Evolutionary conservation across 164 flowering plant genomes (phyloP).

Genomic region (Nymphaea colorata): DNA sequence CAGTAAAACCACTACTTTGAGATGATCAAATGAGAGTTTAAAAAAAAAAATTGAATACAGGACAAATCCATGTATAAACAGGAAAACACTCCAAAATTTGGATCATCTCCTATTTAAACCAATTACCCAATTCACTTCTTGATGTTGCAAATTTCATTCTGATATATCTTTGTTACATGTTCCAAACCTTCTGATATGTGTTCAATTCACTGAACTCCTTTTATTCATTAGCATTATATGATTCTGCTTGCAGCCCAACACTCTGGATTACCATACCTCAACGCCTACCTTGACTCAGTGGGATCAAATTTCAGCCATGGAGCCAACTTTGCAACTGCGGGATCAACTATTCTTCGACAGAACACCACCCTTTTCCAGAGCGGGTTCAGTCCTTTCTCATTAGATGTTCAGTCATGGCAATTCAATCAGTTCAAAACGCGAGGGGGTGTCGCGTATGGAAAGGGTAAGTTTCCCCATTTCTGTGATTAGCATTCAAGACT

Average conservation of each 20-base stretch:
- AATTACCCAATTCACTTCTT: too few relatives aligned
- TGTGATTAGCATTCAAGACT: not conserved
- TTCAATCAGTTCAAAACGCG: conserved; percentile 28
- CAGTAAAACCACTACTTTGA: too few relatives aligned
- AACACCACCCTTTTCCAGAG: conserved; percentile 29
- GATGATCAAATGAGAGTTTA: too few relatives aligned
- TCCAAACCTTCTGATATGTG: too few relatives aligned
- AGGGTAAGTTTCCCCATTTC: not conserved
- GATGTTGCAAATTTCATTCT: too few relatives aligned
- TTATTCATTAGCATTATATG: too few relatives aligned
- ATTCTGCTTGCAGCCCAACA: conserved; percentile 25
- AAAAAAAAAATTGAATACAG: too few relatives aligned
- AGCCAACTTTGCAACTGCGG: conserved; percentile 42
- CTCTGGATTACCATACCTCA: conserved; percentile 34
- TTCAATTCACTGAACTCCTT: too few relatives aligned
- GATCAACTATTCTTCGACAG: conserved; percentile 36
- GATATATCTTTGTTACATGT: too few relatives aligned
- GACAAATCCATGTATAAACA: too few relatives aligned
- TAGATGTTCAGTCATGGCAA: conserved; percentile 34
- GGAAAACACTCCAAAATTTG: too few relatives aligned
- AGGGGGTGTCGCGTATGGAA: conserved; percentile 4
- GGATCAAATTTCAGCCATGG: conserved; percentile 60
- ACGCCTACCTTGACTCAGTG: conserved; percentile 41
- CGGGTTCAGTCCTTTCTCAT: conserved; percentile 57
- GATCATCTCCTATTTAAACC: too few relatives aligned